These are phyloP conservation scores for Alternaria triticina DNA, from an alignment of 2,329 filamentous ascomycete genomes.

Conservation along the genomic window DNA sequence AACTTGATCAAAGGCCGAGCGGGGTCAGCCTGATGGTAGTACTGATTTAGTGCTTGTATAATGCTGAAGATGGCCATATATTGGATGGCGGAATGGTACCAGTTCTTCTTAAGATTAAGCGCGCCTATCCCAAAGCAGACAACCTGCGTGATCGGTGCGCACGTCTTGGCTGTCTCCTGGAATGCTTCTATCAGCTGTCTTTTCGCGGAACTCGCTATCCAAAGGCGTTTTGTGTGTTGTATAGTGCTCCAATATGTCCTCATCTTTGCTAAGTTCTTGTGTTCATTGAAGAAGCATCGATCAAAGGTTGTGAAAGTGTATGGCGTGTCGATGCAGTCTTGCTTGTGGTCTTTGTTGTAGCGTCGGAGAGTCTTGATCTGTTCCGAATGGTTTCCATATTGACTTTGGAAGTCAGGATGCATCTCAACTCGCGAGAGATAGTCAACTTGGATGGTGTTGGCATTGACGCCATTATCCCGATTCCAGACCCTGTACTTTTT, in stretches of 20 bases:
- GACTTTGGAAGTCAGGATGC: slow-evolving; percentile 5
- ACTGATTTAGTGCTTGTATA: slow-evolving; percentile 1
- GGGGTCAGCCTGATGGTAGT: not conserved
- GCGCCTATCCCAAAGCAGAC: slow-evolving; percentile 21
- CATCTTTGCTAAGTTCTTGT: not conserved
- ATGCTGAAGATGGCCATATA: slow-evolving; percentile 22
- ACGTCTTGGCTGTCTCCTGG: not conserved
- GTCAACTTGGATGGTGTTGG: not conserved
- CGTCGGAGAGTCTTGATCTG: not conserved
- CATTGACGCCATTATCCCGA: not conserved
- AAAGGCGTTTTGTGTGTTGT: not conserved
- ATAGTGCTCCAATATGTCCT: not conserved
- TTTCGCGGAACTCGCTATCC: not conserved
- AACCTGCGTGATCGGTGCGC: slow-evolving; percentile 10
- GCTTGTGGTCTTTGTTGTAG: not conserved
- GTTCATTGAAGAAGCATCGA: not conserved
- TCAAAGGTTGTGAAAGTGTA: not conserved
- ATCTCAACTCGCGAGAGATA: slow-evolving; percentile 14
- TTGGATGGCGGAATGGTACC: slow-evolving; percentile 14
- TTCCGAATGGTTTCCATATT: not conserved
- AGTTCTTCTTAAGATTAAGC: not conserved
- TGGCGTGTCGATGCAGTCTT: not conserved
- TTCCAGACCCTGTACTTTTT: not conserved
- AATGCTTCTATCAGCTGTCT: not conserved
- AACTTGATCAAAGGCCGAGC: slow-evolving; percentile 1